These are phyloP conservation scores for Staphylotrichum tortipilum DNA, from an alignment of 495 filamentous ascomycete genomes.

Conservation along the genomic window DNA sequence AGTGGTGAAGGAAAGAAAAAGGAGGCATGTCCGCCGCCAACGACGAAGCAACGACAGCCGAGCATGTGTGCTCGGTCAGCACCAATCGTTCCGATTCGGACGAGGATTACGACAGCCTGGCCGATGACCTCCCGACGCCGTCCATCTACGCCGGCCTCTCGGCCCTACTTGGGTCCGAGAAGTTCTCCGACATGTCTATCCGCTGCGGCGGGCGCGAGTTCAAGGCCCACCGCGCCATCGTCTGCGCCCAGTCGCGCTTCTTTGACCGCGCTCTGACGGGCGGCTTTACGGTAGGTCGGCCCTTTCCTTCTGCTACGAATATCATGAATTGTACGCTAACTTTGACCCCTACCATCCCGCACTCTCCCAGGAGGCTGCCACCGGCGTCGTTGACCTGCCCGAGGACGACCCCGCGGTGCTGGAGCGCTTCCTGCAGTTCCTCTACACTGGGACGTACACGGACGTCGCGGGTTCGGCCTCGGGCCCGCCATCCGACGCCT, in stretches of 20 bases:
- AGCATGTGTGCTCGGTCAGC: too few relatives aligned
- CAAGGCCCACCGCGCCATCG: slow-evolving; percentile 30
- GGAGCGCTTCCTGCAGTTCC: slow-evolving; percentile 28
- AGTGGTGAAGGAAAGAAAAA: too few relatives aligned
- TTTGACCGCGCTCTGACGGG: slow-evolving; percentile 17
- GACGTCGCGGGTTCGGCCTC: neutral
- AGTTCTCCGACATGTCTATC: slow-evolving; percentile 35
- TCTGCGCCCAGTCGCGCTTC: slow-evolving; percentile 33
- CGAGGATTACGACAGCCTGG: neutral
- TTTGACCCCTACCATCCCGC: too few relatives aligned
- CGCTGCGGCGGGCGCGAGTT: slow-evolving; percentile 24
- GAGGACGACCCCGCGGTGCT: slow-evolving; percentile 26
- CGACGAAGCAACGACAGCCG: too few relatives aligned
- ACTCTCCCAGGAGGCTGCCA: slow-evolving; percentile 10
- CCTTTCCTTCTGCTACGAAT: too few relatives aligned
- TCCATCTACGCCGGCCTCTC: neutral
- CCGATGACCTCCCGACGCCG: neutral
- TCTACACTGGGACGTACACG: slow-evolving; percentile 22
- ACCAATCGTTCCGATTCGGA: too few relatives aligned
- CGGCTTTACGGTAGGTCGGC: neutral
- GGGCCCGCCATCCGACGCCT: neutral
- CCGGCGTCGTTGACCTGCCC: slow-evolving; percentile 9
- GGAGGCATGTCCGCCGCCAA: too few relatives aligned
- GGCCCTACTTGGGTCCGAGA: slow-evolving; percentile 2
- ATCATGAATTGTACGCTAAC: too few relatives aligned